phyloP scores from a whole-genome alignment of 768 basidiomycete species.

The Suillus clintonianus region DNA sequence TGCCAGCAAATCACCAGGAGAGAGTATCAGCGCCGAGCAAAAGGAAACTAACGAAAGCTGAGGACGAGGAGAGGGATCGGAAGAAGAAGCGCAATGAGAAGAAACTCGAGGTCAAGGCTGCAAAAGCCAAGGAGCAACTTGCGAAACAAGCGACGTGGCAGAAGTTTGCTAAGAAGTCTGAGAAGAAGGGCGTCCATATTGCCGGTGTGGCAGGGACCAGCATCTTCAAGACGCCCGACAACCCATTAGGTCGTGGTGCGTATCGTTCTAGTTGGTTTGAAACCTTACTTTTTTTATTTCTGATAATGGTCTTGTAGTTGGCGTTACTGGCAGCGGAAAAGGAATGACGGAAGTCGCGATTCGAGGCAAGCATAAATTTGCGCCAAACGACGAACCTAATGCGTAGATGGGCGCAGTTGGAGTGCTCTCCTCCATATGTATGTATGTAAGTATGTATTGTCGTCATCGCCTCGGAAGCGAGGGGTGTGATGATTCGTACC shows the following conservation, averaged over 20 bases:
- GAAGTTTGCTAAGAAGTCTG: slow-evolving; percentile 92
- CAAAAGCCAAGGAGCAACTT: slow-evolving; percentile 86
- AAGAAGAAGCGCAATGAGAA: slow-evolving; percentile 98
- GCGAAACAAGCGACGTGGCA: slow-evolving; percentile 88
- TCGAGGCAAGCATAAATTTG: slow-evolving; percentile 78
- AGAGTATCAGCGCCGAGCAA: slow-evolving; percentile 53
- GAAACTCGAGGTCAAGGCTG: slow-evolving; percentile 79
- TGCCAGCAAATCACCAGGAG: slow-evolving; percentile 59
- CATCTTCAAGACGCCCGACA: slow-evolving; percentile 94
- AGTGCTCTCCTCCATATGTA: neutral
- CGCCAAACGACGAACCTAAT: slow-evolving; percentile 45
- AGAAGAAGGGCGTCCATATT: slow-evolving; percentile 90
- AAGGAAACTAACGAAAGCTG: slow-evolving; percentile 75
- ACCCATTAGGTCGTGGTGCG: slow-evolving; percentile 82
- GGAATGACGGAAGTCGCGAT: slow-evolving; percentile 81
- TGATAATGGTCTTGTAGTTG: slow-evolving; percentile 51
- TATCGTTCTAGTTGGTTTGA: slow-evolving; percentile 23
- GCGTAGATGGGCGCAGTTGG: slow-evolving; percentile 19
- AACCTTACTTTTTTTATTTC: slow-evolving; percentile 11
- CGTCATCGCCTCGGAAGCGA: neutral
- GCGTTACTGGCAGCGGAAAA: slow-evolving; percentile 89
- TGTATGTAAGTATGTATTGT: slow-evolving; percentile 11
- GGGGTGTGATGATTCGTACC: neutral
- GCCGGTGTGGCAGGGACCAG: slow-evolving; percentile 87
- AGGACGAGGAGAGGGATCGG: slow-evolving; percentile 84